Conservation (phyloP, 1,284 basidiomycete species). For the Boletus calvinii region DNA sequence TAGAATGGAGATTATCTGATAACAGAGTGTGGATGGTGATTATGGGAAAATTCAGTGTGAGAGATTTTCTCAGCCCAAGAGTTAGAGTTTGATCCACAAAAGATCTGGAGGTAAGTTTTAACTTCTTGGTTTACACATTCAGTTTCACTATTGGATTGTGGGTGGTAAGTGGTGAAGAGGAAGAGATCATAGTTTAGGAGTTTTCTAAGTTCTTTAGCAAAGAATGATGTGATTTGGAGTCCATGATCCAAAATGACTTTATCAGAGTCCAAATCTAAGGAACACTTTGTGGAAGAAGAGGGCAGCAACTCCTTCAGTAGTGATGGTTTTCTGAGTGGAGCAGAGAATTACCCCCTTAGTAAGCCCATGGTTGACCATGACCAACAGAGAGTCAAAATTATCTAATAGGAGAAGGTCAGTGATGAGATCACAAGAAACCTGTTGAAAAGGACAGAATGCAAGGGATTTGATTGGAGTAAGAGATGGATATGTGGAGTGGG, state of each 20-base stretch:
- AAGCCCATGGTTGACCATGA: background rate
- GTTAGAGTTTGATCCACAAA: background rate
- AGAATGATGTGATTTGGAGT: slow-evolving; percentile 19
- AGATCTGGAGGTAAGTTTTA: slow-evolving; percentile 4
- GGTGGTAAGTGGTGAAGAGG: background rate
- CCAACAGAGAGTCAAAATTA: background rate
- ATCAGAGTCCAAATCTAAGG: slow-evolving; percentile 12
- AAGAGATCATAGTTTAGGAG: background rate
- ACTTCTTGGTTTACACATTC: slow-evolving; percentile 9
- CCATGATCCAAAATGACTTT: slow-evolving; percentile 30
- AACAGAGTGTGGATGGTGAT: background rate
- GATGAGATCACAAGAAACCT: no score
- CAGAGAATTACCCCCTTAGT: background rate
- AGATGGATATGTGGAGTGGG: background rate
- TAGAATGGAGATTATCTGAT: slow-evolving; percentile 1
- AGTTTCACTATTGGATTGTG: slow-evolving; percentile 1
- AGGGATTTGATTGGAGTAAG: rapidly evolving
- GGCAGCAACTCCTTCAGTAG: background rate
- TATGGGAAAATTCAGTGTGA: background rate
- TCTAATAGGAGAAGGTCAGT: no score
- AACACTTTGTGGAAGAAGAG: background rate
- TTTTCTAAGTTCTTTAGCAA: background rate
- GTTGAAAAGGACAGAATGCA: background rate
- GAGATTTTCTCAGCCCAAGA: background rate
- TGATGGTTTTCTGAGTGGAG: background rate